Evolutionary conservation across 306 rosid genomes (phyloP), one percentile per base, ranked within the genome.

Genomic region (Pterocarpus santalinus): DNA sequence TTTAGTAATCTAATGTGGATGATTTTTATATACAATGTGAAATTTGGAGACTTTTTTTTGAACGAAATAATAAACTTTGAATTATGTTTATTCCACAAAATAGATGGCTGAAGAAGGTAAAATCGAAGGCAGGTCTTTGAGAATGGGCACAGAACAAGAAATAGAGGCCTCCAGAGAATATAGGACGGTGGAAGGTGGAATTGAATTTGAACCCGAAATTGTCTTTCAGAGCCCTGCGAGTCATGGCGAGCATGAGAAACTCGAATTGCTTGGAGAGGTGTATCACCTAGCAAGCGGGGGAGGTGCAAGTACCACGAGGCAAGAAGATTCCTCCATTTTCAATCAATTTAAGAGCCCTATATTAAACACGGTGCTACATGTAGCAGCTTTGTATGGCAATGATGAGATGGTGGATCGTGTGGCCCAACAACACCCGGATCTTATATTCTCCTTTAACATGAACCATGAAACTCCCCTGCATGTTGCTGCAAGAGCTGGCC

Each of bases 401-500:
- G 36, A 69, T 57, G 51, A 46, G 0, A 28, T 57, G 15, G 82
- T 60, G 14, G 34, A 30, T 0, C 28, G 6, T 4, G 4, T 79
- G 7, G 22, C 11, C 8, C 4, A 16, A 16, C 32, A 8, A 15
- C 36, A 69, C 43, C 82, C 76, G 3, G 2, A 58, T 3, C 82
- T 79, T 58, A 5, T 79, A 9, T 69, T 69, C 1, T 2, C 0
- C 5, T 1, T 3, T 7, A 79, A 79, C 61, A 1, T 5, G 35
- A 79, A 79, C 41, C 1, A 2, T 0, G 82, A 79, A 22, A 79
- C 32, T 79, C 39, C 56, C 3, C 35, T 79, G 8, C 82, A 79
- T 69, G 62, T 44, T 69, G 82, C 82, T 43, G 77, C 77, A 44
- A 79, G 82, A 33, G 52, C 62, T 79, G 77, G 76, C 0, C 38